These are phyloP conservation scores for Taphrina communis DNA, from an alignment of 1,139 yeast genomes.

Conservation along the genomic window DNA sequence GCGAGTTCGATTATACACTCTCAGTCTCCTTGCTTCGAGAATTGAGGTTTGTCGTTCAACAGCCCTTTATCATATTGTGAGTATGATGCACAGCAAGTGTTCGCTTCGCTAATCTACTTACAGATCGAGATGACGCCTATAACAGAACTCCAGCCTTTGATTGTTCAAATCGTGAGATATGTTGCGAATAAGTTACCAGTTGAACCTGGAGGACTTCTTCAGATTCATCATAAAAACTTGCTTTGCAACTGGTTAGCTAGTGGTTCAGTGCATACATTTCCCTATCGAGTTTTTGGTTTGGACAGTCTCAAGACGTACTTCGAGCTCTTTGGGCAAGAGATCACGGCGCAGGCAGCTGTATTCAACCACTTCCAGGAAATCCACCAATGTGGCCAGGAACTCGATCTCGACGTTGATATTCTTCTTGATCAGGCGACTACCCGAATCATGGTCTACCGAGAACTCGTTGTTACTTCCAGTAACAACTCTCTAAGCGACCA, in stretches of 20 bases:
- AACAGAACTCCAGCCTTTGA: background rate
- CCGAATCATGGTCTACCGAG: background rate
- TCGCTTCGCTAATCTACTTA: background rate
- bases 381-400: background rate
- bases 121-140: constrained; percentile 9
- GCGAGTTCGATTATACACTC: background rate
- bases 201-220: background rate
- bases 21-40: background rate
- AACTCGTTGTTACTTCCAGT: background rate
- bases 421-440: background rate
- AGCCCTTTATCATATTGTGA: constrained; percentile 13
- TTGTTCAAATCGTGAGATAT: background rate
- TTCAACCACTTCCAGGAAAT: background rate
- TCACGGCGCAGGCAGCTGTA: constrained; percentile 13
- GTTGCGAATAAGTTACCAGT: background rate
- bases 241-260: background rate
- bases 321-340: constrained; percentile 6
- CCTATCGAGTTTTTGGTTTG: constrained; percentile 16
- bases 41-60: constrained; percentile 9
- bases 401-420: background rate
- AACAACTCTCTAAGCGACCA: too few relatives aligned
- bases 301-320: background rate
- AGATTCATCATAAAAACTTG: background rate
- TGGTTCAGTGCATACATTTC: constrained; percentile 4
- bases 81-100: background rate